A percentile compares a stretch with the other conserved stretches of the same genome.
Conservation (phyloP, 768 basidiomycete genomes). For the Amyloporia xantha region DNA sequence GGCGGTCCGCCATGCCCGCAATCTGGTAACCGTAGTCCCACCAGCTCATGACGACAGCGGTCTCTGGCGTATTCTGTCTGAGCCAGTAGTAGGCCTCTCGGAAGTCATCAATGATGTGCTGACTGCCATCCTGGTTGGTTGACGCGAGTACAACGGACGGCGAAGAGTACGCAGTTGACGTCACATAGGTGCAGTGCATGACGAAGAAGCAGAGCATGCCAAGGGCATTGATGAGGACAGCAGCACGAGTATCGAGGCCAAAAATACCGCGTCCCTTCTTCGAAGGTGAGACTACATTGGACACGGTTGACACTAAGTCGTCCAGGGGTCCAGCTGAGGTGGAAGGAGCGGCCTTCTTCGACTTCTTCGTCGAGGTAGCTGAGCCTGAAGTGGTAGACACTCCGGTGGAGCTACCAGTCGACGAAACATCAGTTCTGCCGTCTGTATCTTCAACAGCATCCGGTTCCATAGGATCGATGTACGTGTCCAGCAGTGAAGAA, state of each 20-base stretch:
- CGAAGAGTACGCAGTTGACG: conserved; percentile 90
- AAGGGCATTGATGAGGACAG: conserved; percentile 68
- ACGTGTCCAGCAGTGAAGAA: conserved; percentile 82
- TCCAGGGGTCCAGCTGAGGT: conserved; percentile 26
- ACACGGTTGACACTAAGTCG: conserved; percentile 37
- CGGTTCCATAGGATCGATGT: conserved; percentile 80
- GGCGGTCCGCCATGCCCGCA: conserved; percentile 96
- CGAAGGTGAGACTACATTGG: conserved; percentile 20
- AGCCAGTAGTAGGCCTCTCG: conserved; percentile 99
- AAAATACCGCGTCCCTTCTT: conserved; percentile 58
- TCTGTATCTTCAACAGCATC: conserved; percentile 30
- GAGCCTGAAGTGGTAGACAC: conserved; percentile 12
- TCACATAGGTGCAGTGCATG: conserved; percentile 95
- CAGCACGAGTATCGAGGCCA: conserved; percentile 75
- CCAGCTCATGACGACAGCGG: conserved; percentile 97
- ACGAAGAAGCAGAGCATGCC: conserved; percentile 87
- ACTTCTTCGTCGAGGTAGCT: conserved; percentile 21
- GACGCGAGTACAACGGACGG: conserved; percentile 95
- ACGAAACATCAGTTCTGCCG: conserved; percentile 25
- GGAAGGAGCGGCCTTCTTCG: conserved; percentile 37
- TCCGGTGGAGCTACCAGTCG: conserved; percentile 21
- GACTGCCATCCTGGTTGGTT: conserved; percentile 70
- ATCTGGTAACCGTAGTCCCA: conserved; percentile 99
- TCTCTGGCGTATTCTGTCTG: conserved; percentile 87
- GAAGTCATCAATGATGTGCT: conserved; percentile 98